Evolutionary conservation across 306 rosid genomes (phyloP).

Genomic region (Acacia melanoxylon): DNA sequence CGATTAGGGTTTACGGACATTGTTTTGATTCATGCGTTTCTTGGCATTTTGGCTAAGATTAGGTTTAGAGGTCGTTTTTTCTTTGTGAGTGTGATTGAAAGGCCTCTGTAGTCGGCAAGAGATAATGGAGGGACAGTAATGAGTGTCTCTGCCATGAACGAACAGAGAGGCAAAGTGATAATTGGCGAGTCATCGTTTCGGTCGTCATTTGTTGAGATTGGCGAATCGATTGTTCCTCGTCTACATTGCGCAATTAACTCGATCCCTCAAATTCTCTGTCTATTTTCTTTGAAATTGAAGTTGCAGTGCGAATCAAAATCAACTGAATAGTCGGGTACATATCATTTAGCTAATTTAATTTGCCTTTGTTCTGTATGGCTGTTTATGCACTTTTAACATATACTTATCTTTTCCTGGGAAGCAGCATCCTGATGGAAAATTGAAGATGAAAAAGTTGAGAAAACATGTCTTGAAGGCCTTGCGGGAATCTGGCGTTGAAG

Average conservation of each 20-base stretch:
- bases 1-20: not conserved
- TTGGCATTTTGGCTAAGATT: too few relatives aligned
- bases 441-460: slow-evolving; percentile 76
- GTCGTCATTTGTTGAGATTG: slow-evolving; percentile 48
- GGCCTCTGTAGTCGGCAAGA: slow-evolving; percentile 30
- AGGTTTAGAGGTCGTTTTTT: too few relatives aligned
- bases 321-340: too few relatives aligned
- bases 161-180: slow-evolving; percentile 45
- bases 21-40: not conserved
- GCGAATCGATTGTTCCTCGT: slow-evolving; percentile 65
- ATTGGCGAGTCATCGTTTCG: slow-evolving; percentile 72
- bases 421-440: slow-evolving; percentile 75
- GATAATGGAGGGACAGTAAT: slow-evolving; percentile 11
- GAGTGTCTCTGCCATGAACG: slow-evolving; percentile 29
- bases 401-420: slow-evolving; percentile 27
- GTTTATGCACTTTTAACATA: not conserved
- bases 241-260: slow-evolving; percentile 7
- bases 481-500: slow-evolving; percentile 62
- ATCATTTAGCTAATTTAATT: not conserved
- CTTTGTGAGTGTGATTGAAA: not conserved
- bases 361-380: not conserved
- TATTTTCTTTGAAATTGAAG: not conserved
- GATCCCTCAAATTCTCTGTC: not conserved
- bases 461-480: slow-evolving; percentile 62
- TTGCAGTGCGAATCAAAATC: too few relatives aligned